A percentile compares a stretch with the other conserved stretches of the same genome.
phyloP scores from a whole-genome alignment of 2,329 filamentous ascomycete genomes.

The Fusarium keratoplasticum region DNA sequence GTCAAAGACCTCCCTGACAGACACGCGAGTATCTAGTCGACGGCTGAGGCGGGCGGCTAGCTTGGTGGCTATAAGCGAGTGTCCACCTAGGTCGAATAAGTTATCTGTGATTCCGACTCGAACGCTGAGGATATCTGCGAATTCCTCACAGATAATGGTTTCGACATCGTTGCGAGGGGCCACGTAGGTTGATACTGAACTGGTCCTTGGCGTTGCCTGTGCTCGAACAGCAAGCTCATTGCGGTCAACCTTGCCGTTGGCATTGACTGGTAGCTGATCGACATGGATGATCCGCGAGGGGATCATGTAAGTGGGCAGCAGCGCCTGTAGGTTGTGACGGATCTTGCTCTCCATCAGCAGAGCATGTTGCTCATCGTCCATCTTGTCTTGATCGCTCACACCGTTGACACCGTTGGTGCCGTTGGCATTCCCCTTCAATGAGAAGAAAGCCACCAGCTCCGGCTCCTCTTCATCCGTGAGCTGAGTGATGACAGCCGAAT shows the following conservation, averaged over 20 bases:
- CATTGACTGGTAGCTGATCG: slow-evolving; percentile 42
- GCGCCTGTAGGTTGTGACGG: too few species aligned
- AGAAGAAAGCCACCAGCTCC: slow-evolving; percentile 30
- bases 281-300: slow-evolving; percentile 35
- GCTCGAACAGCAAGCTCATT: slow-evolving; percentile 19
- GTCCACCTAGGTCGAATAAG: slow-evolving; percentile 14
- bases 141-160: not conserved
- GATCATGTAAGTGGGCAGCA: slow-evolving; percentile 44
- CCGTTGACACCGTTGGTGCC: not conserved
- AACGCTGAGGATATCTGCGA: not conserved
- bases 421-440: not conserved
- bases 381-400: slow-evolving; percentile 41
- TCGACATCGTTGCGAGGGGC: slow-evolving; percentile 1
- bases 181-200: too few species aligned
- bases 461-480: not conserved
- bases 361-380: slow-evolving; percentile 45
- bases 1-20: slow-evolving; percentile 13
- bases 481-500: slow-evolving; percentile 10
- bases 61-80: slow-evolving; percentile 15
- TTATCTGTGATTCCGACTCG: not conserved
- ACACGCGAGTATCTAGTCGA: not conserved
- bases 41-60: slow-evolving; percentile 1
- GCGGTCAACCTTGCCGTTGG: slow-evolving; percentile 42
- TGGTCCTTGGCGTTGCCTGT: not conserved
- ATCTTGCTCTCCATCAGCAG: slow-evolving; percentile 36